Evolutionary conservation across 441 rosid species (phyloP).

Genomic region (Populus hybrid): DNA sequence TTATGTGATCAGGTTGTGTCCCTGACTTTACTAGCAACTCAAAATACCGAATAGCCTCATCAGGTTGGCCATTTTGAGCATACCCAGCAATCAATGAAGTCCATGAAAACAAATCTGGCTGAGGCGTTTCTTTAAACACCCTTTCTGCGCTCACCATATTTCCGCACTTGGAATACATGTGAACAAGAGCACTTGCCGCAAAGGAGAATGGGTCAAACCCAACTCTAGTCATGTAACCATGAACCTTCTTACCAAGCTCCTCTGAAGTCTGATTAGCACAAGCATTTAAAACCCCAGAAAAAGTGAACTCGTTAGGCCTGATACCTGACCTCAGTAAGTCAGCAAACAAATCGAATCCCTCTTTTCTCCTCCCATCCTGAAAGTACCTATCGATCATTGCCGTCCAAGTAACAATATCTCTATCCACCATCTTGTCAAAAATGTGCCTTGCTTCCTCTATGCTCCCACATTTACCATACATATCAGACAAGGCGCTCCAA

Average conservation of each 20-base stretch:
- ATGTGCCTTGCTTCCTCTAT: slow-evolving; percentile 13
- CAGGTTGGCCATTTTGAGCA: slow-evolving; percentile 19
- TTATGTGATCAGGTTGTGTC: slow-evolving; percentile 15
- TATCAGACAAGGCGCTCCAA: slow-evolving; percentile 41
- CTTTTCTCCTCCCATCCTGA: slow-evolving; percentile 35
- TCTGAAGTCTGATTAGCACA: slow-evolving; percentile 36
- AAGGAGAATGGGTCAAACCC: slow-evolving; percentile 9
- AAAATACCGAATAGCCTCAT: slow-evolving; percentile 10
- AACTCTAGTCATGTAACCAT: slow-evolving; percentile 23
- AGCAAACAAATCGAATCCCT: slow-evolving; percentile 34
- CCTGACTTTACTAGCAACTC: slow-evolving; percentile 17
- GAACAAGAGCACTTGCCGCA: slow-evolving; percentile 21
- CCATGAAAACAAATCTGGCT: slow-evolving; percentile 17
- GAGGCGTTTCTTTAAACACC: slow-evolving; percentile 9
- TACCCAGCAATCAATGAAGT: slow-evolving; percentile 18
- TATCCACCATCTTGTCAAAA: slow-evolving; percentile 34
- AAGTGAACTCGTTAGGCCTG: slow-evolving; percentile 37
- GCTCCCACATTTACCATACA: slow-evolving; percentile 48
- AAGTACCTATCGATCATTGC: slow-evolving; percentile 45
- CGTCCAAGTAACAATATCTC: slow-evolving; percentile 48
- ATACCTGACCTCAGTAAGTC: slow-evolving; percentile 30
- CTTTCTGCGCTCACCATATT: slow-evolving; percentile 18
- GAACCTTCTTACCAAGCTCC: slow-evolving; percentile 38
- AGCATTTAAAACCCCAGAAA: slow-evolving; percentile 39
- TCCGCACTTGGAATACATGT: slow-evolving; percentile 19